Evolutionary conservation across 192 early-diverging fungal genomes (phyloP).

Genomic region (Phycomyces nitens): DNA sequence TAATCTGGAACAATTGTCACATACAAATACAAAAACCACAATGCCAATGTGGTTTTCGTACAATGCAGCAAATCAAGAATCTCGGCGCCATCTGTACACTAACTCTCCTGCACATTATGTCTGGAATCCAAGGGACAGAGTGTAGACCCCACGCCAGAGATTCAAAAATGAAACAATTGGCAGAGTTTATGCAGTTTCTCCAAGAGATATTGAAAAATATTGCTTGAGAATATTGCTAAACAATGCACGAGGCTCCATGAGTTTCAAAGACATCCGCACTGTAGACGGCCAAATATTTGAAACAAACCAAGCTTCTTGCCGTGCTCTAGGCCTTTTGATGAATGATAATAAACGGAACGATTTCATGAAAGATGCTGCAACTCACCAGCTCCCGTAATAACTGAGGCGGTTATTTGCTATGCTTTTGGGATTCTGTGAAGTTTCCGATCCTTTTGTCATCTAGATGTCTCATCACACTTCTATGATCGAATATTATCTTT

Average conservation of each 20-base stretch:
- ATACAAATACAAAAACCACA: neutral
- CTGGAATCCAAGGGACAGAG: neutral
- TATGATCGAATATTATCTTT: neutral
- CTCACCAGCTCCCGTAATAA: neutral
- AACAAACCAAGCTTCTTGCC: neutral
- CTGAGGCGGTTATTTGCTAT: neutral
- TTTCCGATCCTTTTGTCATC: neutral
- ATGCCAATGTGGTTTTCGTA: neutral
- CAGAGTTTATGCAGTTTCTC: neutral
- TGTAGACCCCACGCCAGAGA: too few species aligned
- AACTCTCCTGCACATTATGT: neutral
- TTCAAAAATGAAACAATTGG: neutral
- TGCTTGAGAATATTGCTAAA: neutral
- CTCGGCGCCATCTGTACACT: neutral
- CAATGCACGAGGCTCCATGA: neutral
- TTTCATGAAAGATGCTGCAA: neutral
- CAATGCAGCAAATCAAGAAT: neutral
- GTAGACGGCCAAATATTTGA: neutral
- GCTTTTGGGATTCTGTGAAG: neutral
- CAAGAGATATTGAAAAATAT: neutral
- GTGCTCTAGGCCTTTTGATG: neutral
- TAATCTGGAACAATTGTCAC: neutral
- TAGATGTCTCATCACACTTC: neutral
- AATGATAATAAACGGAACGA: slow-evolving; percentile 1
- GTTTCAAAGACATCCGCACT: neutral